Evolutionary conservation across 768 basidiomycete species (phyloP), one percentile per base, ranked within the genome.

Genomic region (Tylopilus vinaceipallidus): DNA sequence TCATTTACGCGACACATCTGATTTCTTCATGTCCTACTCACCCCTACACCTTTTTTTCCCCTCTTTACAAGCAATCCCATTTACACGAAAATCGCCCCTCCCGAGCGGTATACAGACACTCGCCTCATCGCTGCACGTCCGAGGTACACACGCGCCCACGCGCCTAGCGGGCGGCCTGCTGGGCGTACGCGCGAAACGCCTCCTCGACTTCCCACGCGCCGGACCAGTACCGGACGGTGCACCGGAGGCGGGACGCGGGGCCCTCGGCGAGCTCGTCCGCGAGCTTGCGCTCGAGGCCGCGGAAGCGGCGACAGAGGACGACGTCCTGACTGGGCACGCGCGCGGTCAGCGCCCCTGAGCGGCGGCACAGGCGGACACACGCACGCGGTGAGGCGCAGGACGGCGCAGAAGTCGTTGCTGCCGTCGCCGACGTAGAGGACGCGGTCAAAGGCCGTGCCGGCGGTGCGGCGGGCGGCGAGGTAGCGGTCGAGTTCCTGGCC

Each of bases 171-270:
- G 12, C 27, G 27, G 12, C 12, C 6, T 6, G 27, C 26, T n/a
- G 11, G 2, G 49, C 53, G 5, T 56, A 55, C 47, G 32, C 33
- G 34, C 62, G 65, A 60, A 92, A 88, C 37, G 81, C 77, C 68
- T 95, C 91, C 67, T 98, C 95, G 39, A 94, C 84, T 66, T 98
- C 92, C 95, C 95, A 98, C 37, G 94, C 95, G 32, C 91, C 93
- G 7, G 81, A 81, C 95, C 95, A 98, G 64, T 90, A 87, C 57
- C 81, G 75, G 50, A 94, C 79, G 46, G 83, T 66, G 58, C 86
- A 86, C 50, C 81, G 79, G 52, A 97, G 76, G 11, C 89, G 89
- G 11, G 70, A 69, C 32, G 66, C 67, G 36, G 75, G 60, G 3
- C 88, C 89, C 51, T 39, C 42, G 23, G 52, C 52, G 13, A 30